Base-by-base conservation (phyloP, 495 filamentous ascomycete species). In the Xylaria castorea region DNA sequence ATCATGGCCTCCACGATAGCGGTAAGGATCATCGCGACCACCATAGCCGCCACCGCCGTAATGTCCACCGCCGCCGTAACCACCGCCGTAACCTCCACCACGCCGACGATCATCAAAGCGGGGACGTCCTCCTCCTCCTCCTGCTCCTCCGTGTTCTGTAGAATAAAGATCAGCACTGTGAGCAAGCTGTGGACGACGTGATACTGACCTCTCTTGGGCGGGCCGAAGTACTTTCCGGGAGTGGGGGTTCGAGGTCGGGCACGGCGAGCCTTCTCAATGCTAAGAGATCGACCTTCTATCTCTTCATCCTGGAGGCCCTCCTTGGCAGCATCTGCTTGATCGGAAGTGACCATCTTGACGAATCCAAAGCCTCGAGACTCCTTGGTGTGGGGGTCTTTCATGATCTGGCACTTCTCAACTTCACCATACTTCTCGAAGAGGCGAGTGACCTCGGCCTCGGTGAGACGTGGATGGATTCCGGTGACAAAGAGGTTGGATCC, bases 401-500 rank as follows among this genome's bases (percentile, higher is more conserved):
- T 98, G 87, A 99, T 99, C 76, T 97, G 96, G 86, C 95, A 98
- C 85, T 97, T 98, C 84, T 98, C 95, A 44, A 99, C 96, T 81
- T 95, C 93, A 75, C 96, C 96, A 76, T 97, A 98, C 84, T 98
- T 99, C 84, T 97, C 94, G 77, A 98, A 99, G 53, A 99, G 91
- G 82, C 93, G 93, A 53, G 93, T 91, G 67, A 99, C 93, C 74
- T 97, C 96, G 16, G 90, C 86, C 83, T 99, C 96, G 58, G 91
- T 91, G 73, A 99, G 90, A 82, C 94, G 93, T 51, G 96, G 96
- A 81, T 98, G 94, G 77, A 99, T 99, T 76, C 96, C 96, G 77
- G 97, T 99, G 70, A 99, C 96, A 81, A 99, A 99, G 70, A 99
- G 93, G 86, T 99, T 99, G 73, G 97, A 97, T 77, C 96, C 96